phyloP scores from a whole-genome alignment of 116 monocot genomes.

The Papilionanthe hybrid region DNA sequence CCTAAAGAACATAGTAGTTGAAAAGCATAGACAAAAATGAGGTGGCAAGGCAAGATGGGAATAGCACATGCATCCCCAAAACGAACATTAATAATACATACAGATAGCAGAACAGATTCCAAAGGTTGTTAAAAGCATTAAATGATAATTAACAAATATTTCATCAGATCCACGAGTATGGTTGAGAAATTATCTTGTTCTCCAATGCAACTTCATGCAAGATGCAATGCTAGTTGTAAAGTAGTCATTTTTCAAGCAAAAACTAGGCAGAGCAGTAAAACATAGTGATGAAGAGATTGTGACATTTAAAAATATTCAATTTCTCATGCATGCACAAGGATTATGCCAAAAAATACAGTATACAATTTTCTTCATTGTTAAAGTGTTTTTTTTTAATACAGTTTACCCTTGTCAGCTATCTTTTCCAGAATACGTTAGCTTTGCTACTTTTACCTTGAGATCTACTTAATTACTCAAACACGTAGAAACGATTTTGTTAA shows the following conservation, averaged over 20 bases:
- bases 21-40: too few species aligned
- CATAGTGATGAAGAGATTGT: not conserved
- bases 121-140: too few species aligned
- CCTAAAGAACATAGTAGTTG: too few species aligned
- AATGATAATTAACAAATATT: not conserved
- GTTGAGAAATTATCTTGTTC: not conserved
- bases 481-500: not conserved
- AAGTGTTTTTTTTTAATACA: not conserved
- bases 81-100: too few species aligned
- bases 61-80: too few species aligned
- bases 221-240: not conserved
- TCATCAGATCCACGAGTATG: not conserved
- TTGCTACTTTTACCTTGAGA: not conserved
- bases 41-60: too few species aligned
- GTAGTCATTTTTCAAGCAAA: not conserved
- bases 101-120: too few species aligned
- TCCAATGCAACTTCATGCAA: not conserved
- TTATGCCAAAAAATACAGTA: not conserved
- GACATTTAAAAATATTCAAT: not conserved
- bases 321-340: not conserved
- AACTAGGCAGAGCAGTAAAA: not conserved
- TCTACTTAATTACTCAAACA: not conserved
- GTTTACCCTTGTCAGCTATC: not conserved
- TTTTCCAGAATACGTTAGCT: not conserved
- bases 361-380: not conserved